Conservation (phyloP, 1,284 basidiomycete species). For the Agaricales sp. region DNA sequence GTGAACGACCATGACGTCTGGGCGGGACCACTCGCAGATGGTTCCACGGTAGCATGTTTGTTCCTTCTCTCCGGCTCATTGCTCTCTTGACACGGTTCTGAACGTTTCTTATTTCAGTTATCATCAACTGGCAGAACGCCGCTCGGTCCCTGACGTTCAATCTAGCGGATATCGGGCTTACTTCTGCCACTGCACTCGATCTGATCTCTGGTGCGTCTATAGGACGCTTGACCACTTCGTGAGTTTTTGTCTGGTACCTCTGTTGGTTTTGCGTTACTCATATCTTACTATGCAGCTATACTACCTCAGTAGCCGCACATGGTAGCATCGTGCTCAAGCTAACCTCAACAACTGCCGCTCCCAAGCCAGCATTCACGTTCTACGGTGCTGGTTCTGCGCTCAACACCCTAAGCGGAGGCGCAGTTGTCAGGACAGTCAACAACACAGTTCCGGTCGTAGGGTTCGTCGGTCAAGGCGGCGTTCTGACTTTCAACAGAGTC, state of each 20-base stretch:
- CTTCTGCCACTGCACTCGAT: constrained; percentile 28
- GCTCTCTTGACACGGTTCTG: constrained; percentile 4
- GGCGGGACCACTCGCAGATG: constrained; percentile 37
- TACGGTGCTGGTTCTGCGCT: constrained; percentile 27
- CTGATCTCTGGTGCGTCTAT: constrained; percentile 28
- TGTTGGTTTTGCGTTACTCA: background rate
- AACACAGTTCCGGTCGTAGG: constrained; percentile 29
- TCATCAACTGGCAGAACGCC: constrained; percentile 32
- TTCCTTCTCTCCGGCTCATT: constrained; percentile 1
- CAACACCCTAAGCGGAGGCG: constrained; percentile 29
- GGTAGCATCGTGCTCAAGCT: constrained; percentile 31
- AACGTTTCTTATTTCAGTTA: too few species aligned
- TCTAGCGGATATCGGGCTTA: constrained; percentile 29
- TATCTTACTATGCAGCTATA: constrained; percentile 12
- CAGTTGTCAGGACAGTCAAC: constrained; percentile 27
- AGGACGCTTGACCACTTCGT: constrained; percentile 28
- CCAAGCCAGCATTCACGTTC: constrained; percentile 26
- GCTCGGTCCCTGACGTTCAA: constrained; percentile 28
- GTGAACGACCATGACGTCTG: constrained; percentile 40
- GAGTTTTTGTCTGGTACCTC: constrained; percentile 9
- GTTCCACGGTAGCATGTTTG: constrained; percentile 34
- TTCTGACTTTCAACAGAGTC: constrained; percentile 29
- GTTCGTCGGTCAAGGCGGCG: constrained; percentile 32
- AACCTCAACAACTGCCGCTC: constrained; percentile 16
- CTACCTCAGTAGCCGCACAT: constrained; percentile 27